Evolutionary conservation across 2,329 filamentous ascomycete genomes (phyloP), one percentile per base, ranked within the genome.

Genomic region (Fusarium poae): DNA sequence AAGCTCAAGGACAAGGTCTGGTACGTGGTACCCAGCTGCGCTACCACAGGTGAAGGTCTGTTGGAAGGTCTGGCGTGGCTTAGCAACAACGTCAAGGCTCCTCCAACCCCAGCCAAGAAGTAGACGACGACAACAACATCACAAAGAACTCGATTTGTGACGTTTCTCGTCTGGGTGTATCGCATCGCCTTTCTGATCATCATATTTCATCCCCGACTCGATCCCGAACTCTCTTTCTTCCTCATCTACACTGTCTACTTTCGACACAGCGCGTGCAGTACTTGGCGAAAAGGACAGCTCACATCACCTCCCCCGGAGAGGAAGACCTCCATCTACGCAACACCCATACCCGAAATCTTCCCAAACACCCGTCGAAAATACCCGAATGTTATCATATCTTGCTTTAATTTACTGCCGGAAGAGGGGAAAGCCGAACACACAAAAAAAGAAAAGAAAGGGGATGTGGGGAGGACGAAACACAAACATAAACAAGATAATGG

Each of bases 11-110:
- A 94, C 78, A 92, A 92, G 84, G 86, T 93, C 77, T 95, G 91
- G 92, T 93, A 91, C 78, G 92, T 95, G 65, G 91, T 92, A 75
- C 92, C 92, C 52, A 93, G 91, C 80, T 93, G 92, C 77, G 92
- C 92, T 55, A 94, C 91, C 30, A 91, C 91, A 20, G 92, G 92
- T 62, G 92, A 94, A 77, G 92, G 92, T 75, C 85, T 96, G 62
- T 86, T 93, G 72, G 92, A 95, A 81, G 92, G 92, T 72, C 82
- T 96, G 77, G 91, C 89, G 56, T 94, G 92, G 92, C 85, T 95
- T 71, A 93, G 91, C 70, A 93, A 93, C 82, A 94, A 94, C 77
- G 90, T 94, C 82, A 94, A 94, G 83, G 82, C 86, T 9, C 85
- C 86, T 43, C 82, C 84, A 25, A 78, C 83, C 21, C 85, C 85